Percentiles rank a stretch among this genome's conserved stretches.
These are phyloP conservation scores for Davidsoniella neocaledoniae DNA, from an alignment of 2,329 filamentous ascomycete genomes.

Conservation along the genomic window DNA sequence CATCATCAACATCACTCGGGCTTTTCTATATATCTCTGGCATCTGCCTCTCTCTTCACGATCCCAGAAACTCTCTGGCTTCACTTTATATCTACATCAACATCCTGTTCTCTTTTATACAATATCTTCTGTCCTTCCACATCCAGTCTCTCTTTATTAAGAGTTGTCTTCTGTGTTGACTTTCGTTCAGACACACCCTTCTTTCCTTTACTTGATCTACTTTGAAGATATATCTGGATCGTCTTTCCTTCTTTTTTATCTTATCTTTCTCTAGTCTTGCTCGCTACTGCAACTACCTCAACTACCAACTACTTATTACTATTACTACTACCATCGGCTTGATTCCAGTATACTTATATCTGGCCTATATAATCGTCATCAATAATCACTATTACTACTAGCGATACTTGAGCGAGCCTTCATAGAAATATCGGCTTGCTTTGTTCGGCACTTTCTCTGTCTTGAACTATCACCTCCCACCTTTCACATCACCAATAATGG, in stretches of 20 bases:
- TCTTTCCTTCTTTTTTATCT: not conserved
- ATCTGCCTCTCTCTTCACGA: no score
- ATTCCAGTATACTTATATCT: not conserved
- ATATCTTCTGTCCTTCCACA: not conserved
- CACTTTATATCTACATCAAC: not conserved
- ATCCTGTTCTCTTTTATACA: not conserved
- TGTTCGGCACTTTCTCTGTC: not conserved
- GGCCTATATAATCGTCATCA: constrained; percentile 3
- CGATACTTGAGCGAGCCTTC: not conserved
- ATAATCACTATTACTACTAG: not conserved
- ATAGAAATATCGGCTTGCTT: not conserved
- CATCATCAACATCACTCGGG: not conserved
- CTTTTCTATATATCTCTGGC: no score
- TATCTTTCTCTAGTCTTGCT: not conserved
- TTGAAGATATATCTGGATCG: not conserved
- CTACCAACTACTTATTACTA: not conserved
- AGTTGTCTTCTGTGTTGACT: not conserved
- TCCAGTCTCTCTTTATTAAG: constrained; percentile 5
- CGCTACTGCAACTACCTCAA: not conserved
- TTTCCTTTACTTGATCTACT: not conserved
- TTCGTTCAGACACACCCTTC: constrained; percentile 4
- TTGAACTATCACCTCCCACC: not conserved
- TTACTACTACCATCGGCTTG: not conserved
- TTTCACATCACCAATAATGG: constrained; percentile 26
- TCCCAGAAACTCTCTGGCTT: not conserved